Conservation (phyloP, 192 early-diverging fungal species). For the Piromyces finnis region DNA sequence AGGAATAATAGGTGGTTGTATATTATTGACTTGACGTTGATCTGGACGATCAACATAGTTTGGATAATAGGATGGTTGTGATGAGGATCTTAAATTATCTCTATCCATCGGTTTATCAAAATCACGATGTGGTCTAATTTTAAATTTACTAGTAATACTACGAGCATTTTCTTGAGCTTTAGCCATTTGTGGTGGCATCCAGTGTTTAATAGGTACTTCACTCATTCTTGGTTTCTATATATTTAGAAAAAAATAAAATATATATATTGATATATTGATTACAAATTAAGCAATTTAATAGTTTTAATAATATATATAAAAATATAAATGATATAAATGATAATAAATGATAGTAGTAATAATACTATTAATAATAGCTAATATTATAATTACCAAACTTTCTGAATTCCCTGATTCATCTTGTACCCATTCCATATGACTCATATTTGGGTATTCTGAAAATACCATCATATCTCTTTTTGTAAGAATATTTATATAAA, state of each 20-base stretch:
- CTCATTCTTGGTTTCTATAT: not conserved
- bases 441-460: not conserved
- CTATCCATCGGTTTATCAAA: not conserved
- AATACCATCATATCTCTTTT: not conserved
- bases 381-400: not conserved
- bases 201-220: not conserved
- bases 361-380: not conserved
- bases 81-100: not conserved
- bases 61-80: not conserved
- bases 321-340: too few species aligned
- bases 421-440: not conserved
- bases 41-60: not conserved
- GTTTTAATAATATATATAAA: too few species aligned
- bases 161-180: not conserved
- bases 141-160: not conserved
- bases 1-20: not conserved
- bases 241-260: too few species aligned
- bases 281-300: too few species aligned
- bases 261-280: too few species aligned
- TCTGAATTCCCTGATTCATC: not conserved
- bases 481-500: too few species aligned
- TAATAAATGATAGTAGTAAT: not conserved
- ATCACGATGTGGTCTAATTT: not conserved
- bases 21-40: not conserved
- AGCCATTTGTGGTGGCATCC: not conserved